Evolutionary conservation across 2,329 filamentous ascomycete genomes (phyloP), one percentile per base, ranked within the genome.

Genomic region (Fusarium sp.): DNA sequence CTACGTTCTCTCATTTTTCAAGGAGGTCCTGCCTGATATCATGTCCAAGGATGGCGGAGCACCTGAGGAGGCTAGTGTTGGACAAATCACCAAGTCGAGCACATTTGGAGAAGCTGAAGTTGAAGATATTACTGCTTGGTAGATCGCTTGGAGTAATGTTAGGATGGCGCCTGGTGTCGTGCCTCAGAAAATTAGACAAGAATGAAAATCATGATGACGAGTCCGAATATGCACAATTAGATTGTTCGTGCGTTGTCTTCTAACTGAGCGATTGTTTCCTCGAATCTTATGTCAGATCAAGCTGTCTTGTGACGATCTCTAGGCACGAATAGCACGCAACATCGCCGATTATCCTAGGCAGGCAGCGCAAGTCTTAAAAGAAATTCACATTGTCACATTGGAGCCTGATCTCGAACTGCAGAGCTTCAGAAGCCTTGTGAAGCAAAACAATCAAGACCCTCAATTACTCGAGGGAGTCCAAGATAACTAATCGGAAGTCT

Each of bases 51-150:
- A 89, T 27, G 88, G 86, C 5, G 82, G 82, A 6, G 85, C 83
- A 29, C 83, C 83, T 63, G 85, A 84, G 68, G 85, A 84, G 71
- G 80, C 85, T 71, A 84, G 86, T 66, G 86, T 90, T 11, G 90
- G 90, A 21, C 84, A 89, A 76, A 82, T 95, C 70, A 94, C 89
- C 23, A 97, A 97, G 85, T 94, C 89, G 62, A 97, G 94, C 82
- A 96, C 93, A 0, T 97, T 98, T 84, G 95, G 95, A 21, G 95
- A 98, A 83, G 95, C 94, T 3, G 96, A 98, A 83, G 94, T 98
- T 25, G 95, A 95, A 68, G 96, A 98, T 79, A 97, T 98, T 76
- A 97, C 94, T 38, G 94, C 94, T 27, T 98, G 95, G 95, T 98
- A 88, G 82, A 54, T 27, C 7, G 41, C 18, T 51, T 25, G 19